phyloP scores from a whole-genome alignment of 2,329 filamentous ascomycete genomes.

The Talaromyces funiculosus region DNA sequence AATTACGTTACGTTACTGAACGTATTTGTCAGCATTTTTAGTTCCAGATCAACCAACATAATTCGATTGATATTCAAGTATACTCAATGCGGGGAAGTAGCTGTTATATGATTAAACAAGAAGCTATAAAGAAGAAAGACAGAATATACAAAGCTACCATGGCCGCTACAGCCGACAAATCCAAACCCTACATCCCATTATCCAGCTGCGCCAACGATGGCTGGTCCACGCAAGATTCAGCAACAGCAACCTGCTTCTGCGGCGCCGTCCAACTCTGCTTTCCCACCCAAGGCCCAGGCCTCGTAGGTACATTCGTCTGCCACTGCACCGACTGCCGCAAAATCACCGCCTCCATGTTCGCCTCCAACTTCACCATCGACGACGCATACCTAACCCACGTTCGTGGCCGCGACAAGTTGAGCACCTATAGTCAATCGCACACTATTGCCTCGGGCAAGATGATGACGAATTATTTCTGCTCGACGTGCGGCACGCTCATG shows the following conservation, averaged over 20 bases:
- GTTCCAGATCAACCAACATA: too few relatives aligned
- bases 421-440: slow-evolving; percentile 38
- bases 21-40: too few relatives aligned
- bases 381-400: slow-evolving; percentile 44
- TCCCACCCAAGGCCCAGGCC: neutral
- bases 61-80: too few relatives aligned
- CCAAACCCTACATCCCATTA: slow-evolving; percentile 2
- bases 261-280: slow-evolving; percentile 11
- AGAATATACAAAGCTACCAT: neutral
- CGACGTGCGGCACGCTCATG: slow-evolving; percentile 56
- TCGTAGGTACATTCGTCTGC: slow-evolving; percentile 52
- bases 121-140: too few relatives aligned
- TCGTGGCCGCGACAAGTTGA: slow-evolving; percentile 50
- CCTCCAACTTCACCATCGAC: slow-evolving; percentile 51
- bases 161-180: slow-evolving; percentile 1
- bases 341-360: slow-evolving; percentile 58
- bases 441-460: slow-evolving; percentile 44
- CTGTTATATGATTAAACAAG: too few relatives aligned
- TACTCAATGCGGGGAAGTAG: too few relatives aligned
- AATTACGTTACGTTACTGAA: too few relatives aligned
- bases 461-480: slow-evolving; percentile 61
- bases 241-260: slow-evolving; percentile 11
- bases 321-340: slow-evolving; percentile 59
- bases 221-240: neutral
- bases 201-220: neutral